phyloP scores from a whole-genome alignment of 768 basidiomycete genomes.

The Tricholomella constricta region DNA sequence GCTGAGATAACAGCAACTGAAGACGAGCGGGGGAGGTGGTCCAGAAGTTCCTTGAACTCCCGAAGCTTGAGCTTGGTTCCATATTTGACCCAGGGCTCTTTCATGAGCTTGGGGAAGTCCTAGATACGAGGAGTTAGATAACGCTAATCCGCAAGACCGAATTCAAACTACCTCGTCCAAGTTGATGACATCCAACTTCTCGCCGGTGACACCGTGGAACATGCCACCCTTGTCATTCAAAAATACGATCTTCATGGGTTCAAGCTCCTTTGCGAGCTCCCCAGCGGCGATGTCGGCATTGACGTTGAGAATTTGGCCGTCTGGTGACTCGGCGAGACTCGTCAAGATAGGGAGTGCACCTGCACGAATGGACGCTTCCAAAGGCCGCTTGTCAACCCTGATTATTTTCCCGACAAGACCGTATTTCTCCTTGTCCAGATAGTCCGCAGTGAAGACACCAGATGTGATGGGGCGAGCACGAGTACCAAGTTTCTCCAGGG shows the following conservation, averaged over 20 bases:
- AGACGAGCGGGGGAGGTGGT: slow-evolving; percentile 96
- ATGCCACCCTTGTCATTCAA: slow-evolving; percentile 98
- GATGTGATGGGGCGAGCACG: slow-evolving; percentile 97
- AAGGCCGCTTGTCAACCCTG: slow-evolving; percentile 90
- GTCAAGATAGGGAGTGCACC: slow-evolving; percentile 96
- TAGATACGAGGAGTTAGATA: slow-evolving; percentile 28
- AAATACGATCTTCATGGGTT: slow-evolving; percentile 98
- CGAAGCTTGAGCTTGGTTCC: slow-evolving; percentile 99
- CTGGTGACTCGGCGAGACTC: slow-evolving; percentile 88
- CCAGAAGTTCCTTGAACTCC: slow-evolving; percentile 98
- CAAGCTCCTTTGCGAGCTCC: slow-evolving; percentile 95
- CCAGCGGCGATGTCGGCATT: slow-evolving; percentile 99
- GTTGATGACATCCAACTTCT: slow-evolving; percentile 96
- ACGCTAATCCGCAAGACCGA: background rate
- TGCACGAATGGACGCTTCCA: slow-evolving; percentile 95
- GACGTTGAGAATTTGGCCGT: slow-evolving; percentile 99
- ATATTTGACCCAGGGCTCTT: slow-evolving; percentile 98
- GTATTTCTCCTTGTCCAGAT: slow-evolving; percentile 93
- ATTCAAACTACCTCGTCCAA: slow-evolving; percentile 77
- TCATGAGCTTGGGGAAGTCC: slow-evolving; percentile 97
- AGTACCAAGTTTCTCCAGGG: slow-evolving; percentile 92
- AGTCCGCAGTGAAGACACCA: slow-evolving; percentile 96
- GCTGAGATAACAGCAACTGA: slow-evolving; percentile 98
- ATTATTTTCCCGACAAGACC: slow-evolving; percentile 96
- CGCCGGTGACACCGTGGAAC: slow-evolving; percentile 95